These are phyloP conservation scores for Capronia americana DNA, from an alignment of 2,329 filamentous ascomycete genomes.

Conservation along the genomic window DNA sequence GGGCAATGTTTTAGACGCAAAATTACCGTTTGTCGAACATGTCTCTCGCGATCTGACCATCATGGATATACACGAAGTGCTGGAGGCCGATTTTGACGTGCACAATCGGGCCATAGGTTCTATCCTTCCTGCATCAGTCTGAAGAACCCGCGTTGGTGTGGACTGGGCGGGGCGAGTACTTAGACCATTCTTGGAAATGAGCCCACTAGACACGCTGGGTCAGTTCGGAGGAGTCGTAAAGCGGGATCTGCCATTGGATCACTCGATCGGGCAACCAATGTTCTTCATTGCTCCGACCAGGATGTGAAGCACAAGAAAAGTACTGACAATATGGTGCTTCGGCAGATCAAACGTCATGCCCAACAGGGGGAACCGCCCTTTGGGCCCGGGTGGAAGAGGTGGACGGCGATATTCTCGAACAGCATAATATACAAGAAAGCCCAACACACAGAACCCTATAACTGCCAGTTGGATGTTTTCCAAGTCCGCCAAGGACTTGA, in stretches of 20 bases:
- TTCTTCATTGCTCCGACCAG: neutral
- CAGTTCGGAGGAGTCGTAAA: neutral
- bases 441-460: slow-evolving; percentile 2
- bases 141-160: neutral
- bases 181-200: neutral
- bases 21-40: slow-evolving; percentile 17
- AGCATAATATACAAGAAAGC: neutral
- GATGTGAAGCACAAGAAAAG: neutral
- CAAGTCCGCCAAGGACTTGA: neutral
- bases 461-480: neutral
- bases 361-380: slow-evolving; percentile 16
- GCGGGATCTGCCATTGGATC: neutral
- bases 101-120: slow-evolving; percentile 12
- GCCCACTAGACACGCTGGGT: neutral
- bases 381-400: slow-evolving; percentile 17
- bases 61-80: slow-evolving; percentile 8
- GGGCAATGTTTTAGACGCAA: neutral
- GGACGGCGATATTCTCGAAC: slow-evolving; percentile 3
- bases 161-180: neutral
- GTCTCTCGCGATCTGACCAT: slow-evolving; percentile 17
- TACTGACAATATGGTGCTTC: slow-evolving; percentile 11
- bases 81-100: slow-evolving; percentile 13
- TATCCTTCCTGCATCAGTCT: neutral
- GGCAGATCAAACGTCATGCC: slow-evolving; percentile 22
- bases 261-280: neutral